These are phyloP conservation scores for Thermomyces lanuginosus DNA, from an alignment of 2,329 filamentous ascomycete species.

Conservation along the genomic window DNA sequence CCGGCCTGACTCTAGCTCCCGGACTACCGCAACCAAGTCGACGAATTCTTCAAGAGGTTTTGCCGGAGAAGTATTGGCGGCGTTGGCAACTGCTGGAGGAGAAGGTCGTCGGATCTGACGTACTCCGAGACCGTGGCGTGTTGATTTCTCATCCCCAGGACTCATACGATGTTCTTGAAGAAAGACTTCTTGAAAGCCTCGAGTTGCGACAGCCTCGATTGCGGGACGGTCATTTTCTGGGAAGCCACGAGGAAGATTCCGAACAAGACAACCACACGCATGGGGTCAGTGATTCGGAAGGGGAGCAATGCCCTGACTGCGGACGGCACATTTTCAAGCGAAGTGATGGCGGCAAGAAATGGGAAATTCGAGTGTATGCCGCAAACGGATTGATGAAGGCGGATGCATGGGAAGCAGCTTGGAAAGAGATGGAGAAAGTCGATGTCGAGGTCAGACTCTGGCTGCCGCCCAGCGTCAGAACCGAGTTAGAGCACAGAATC, in stretches of 20 bases:
- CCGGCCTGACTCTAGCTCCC: slow-evolving; percentile 33
- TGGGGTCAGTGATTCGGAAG: slow-evolving; percentile 12
- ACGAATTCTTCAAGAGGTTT: slow-evolving; percentile 32
- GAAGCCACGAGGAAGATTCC: slow-evolving; percentile 15
- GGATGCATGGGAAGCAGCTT: slow-evolving; percentile 82
- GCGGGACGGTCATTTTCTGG: slow-evolving; percentile 43
- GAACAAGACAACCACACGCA: slow-evolving; percentile 11
- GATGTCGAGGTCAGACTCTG: slow-evolving; percentile 78
- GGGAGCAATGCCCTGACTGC: slow-evolving; percentile 35
- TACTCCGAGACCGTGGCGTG: slow-evolving; percentile 41
- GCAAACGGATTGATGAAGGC: slow-evolving; percentile 88
- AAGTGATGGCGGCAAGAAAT: slow-evolving; percentile 36
- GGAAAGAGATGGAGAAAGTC: slow-evolving; percentile 97
- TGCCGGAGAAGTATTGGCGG: slow-evolving; percentile 31
- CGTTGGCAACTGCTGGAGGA: slow-evolving; percentile 38
- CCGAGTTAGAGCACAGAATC: slow-evolving; percentile 31
- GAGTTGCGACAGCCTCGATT: slow-evolving; percentile 40
- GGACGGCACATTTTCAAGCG: slow-evolving; percentile 31
- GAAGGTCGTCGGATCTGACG: slow-evolving; percentile 34
- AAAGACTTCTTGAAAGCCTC: slow-evolving; percentile 43
- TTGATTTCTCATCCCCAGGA: slow-evolving; percentile 47
- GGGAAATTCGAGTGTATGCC: slow-evolving; percentile 68
- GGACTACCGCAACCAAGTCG: slow-evolving; percentile 17
- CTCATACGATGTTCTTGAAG: slow-evolving; percentile 46
- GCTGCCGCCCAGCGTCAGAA: slow-evolving; percentile 37